Conservation (phyloP, 169 alveolate genomes). For the Plasmodium coatneyi region DNA sequence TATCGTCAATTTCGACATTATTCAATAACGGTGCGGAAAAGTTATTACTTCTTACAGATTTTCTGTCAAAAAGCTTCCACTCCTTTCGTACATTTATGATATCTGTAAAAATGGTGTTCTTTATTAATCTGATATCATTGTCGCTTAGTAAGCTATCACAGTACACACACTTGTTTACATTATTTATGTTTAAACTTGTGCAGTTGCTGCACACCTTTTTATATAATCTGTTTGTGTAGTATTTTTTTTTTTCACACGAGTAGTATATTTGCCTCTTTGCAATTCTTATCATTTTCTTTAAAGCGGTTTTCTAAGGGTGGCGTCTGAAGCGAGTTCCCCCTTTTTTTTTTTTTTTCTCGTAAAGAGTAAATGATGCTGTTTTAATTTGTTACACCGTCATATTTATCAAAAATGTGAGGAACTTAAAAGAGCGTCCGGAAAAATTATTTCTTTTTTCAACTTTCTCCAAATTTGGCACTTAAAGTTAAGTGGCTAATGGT, state of each 20-base stretch:
- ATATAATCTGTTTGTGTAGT: constrained; percentile 63
- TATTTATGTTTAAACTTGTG: constrained; percentile 59
- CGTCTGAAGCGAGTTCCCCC: background rate
- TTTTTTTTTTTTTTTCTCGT: background rate
- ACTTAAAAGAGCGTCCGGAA: background rate
- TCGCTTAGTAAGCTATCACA: constrained; percentile 47
- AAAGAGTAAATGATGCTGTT: background rate
- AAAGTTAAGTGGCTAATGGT: background rate
- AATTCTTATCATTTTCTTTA: constrained; percentile 48
- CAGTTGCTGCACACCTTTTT: constrained; percentile 70
- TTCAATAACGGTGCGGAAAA: constrained; percentile 19
- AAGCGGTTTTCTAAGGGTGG: background rate
- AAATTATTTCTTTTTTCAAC: background rate
- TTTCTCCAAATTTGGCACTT: background rate
- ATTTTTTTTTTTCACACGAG: constrained; percentile 69
- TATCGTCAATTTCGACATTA: constrained; percentile 72
- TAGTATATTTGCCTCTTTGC: constrained; percentile 57
- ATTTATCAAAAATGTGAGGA: background rate
- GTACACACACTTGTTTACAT: constrained; percentile 54
- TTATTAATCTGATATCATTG: constrained; percentile 63
- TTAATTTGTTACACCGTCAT: background rate
- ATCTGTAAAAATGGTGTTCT: constrained; percentile 68
- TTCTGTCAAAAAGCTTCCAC: constrained; percentile 24
- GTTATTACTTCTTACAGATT: background rate
- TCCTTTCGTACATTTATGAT: constrained; percentile 68